Evolutionary conservation across 1,284 basidiomycete species (phyloP).

Genomic region (Sanghuangporus baumii): DNA sequence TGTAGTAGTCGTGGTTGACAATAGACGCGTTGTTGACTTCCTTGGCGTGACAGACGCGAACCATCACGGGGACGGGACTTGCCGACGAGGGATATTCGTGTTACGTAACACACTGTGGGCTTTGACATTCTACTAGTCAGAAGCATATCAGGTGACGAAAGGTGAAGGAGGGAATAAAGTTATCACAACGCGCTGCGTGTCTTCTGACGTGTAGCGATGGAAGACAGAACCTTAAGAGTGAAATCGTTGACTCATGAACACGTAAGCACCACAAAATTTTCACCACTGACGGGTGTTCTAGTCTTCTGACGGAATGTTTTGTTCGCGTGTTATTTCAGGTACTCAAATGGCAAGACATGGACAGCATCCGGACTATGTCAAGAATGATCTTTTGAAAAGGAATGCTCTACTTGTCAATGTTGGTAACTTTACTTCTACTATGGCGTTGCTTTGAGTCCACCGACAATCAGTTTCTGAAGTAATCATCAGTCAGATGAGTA

Average conservation of each 20-base stretch:
- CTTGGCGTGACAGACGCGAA: constrained; percentile 3
- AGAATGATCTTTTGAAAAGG: too few relatives aligned
- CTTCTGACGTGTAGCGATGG: background rate
- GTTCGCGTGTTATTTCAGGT: too few relatives aligned
- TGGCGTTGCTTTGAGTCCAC: constrained; percentile 42
- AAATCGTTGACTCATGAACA: too few relatives aligned
- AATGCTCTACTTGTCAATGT: background rate
- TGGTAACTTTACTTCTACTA: background rate
- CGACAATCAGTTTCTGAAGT: constrained; percentile 68
- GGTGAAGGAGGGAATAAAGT: background rate
- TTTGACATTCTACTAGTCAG: too few relatives aligned
- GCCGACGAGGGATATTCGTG: background rate
- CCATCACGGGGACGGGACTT: background rate
- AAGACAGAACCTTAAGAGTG: too few relatives aligned
- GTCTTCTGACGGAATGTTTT: too few relatives aligned
- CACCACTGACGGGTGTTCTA: too few relatives aligned
- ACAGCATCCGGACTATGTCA: background rate
- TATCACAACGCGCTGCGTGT: background rate
- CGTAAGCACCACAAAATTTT: too few relatives aligned
- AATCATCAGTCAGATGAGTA: constrained; percentile 3
- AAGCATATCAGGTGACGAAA: too few relatives aligned
- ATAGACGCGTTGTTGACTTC: background rate
- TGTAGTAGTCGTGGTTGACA: background rate
- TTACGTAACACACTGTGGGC: constrained; percentile 6
- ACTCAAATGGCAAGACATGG: background rate